Evolutionary conservation across 2,329 filamentous ascomycete species (phyloP), one percentile per base, ranked within the genome.

Genomic region (Leptographium procerum): DNA sequence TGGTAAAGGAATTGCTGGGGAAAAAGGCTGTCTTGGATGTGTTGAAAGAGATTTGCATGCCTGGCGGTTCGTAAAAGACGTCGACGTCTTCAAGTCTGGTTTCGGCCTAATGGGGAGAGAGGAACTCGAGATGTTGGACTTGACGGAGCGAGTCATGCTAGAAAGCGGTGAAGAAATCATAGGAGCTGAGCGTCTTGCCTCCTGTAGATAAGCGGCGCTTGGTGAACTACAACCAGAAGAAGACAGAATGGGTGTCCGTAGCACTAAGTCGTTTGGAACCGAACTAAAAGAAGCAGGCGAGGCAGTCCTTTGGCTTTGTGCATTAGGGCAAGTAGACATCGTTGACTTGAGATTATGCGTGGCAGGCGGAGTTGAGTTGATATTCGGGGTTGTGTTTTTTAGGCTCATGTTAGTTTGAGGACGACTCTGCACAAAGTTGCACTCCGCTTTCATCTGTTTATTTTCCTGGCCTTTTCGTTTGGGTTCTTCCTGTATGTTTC

Each of bases 161-260:
- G 62, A 34, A 63, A 63, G 22, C 57, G 59, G 22, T 64, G 61
- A 52, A 56, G 66, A 26, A 3, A 61, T 50, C 36, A 66, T 48
- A 2, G 69, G 69, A 0, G 64, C 70, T 1, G 69, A 61, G 52
- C 67, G 70, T 24, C 70, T 65, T 5, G 71, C 70, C 60, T 72
- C 70, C 56, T 73, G 68, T 4, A 73, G 64, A 56, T 72, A 72
- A 9, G 68, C 66, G 4, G 67, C 69, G 11, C 68, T 66, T 16
- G 65, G 54, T 9, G 68, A 66, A 24, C 64, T 60, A 13, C 64
- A 52, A 1, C 61, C 61, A 3, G 57, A 47, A 6, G 63, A 63
- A 8, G 63, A 58, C 26, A 43, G 31, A 33, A 10, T 5, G 10
- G 31, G 31, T 10, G 31, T 33, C 10, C 6, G 31, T 10, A 33